Base-by-base conservation (phyloP, 176 grass and related monocot species). In the Triticum monococcum region DNA sequence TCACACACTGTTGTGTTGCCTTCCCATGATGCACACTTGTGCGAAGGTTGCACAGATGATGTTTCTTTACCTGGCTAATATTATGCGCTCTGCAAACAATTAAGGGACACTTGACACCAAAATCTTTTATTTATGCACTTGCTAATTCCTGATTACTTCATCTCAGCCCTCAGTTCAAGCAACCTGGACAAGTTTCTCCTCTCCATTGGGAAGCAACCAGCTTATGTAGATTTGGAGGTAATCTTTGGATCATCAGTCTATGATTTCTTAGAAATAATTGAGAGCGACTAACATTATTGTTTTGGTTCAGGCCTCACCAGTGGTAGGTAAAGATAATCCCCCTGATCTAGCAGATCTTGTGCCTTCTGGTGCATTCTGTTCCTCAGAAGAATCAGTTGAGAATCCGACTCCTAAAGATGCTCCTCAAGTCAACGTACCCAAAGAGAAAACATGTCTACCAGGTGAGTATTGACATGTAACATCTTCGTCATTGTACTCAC, bases 221-320 rank as follows among this genome's bases (percentile, higher is more conserved):
- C 94, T 82, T 99, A 99, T 91, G 90, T 94, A 54, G 89, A 94
- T 46, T 87, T 99, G 26, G 97, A 99, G 94, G 97, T 99, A 75
- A 86, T 85, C 10, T 43, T 63, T 85, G 60, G 61, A 33, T 91
- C 46, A 72, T 43, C 31, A 40, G 62, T n/a, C 23, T 80, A 67
- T 31, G 30, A 75, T 81, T 72, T 69, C 63, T 62, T 83, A 72
- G 31, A 84, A 74, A 78, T 36, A 73, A 56, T 41, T 9, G 37
- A 59, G 64, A 71, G 65, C 20, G 10, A n/a, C 79, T 73, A 43
- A 90, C 72, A 88, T 81, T 24, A 83, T 67, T 92, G 63, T 40
- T 67, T 73, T 76, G 7, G 30, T 80, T 54, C 91, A 99, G 97
- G 94, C 86, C 85, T 86, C 89, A 84, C 91, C 94, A 81, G 76